Percentiles rank a stretch among this genome's conserved stretches.
These are phyloP conservation scores for Phlyctochytrium planicorne DNA, from an alignment of 192 early-diverging fungal species.

Conservation along the genomic window DNA sequence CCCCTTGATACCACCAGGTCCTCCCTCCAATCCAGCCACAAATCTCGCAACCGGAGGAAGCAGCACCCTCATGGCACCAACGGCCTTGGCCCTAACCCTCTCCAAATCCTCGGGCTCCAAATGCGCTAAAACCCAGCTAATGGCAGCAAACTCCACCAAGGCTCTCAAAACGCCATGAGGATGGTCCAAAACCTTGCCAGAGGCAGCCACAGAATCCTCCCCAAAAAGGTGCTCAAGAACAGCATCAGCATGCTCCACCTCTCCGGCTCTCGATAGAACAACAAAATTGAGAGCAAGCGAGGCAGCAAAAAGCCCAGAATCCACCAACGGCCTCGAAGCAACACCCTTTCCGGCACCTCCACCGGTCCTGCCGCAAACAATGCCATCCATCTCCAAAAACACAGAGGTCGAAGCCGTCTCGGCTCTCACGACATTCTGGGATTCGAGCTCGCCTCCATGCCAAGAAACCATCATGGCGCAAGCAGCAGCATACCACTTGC, in stretches of 20 bases:
- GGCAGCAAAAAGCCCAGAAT: background rate
- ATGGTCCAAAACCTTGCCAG: too few species aligned
- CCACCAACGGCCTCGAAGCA: background rate
- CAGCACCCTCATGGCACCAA: background rate
- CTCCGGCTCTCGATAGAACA: background rate
- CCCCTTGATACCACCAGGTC: background rate
- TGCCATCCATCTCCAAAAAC: background rate
- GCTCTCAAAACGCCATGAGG: background rate
- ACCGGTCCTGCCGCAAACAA: background rate
- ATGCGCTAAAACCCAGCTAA: background rate
- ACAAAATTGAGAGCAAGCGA: background rate
- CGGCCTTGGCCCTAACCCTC: background rate
- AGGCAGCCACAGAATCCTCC: too few species aligned
- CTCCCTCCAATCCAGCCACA: background rate
- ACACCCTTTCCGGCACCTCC: background rate
- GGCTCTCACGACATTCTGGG: background rate
- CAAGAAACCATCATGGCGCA: background rate
- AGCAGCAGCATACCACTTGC: background rate
- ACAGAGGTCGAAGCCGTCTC: background rate
- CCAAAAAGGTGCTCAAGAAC: too few species aligned
- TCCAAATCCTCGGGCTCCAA: background rate
- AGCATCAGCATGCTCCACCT: background rate
- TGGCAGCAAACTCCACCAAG: background rate
- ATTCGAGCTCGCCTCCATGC: background rate
- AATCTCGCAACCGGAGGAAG: background rate